A percentile compares a stretch with the other conserved stretches of the same genome.
These are phyloP conservation scores for Pseudocercospora crystallina DNA, from an alignment of 2,329 filamentous ascomycete genomes.

Conservation along the genomic window DNA sequence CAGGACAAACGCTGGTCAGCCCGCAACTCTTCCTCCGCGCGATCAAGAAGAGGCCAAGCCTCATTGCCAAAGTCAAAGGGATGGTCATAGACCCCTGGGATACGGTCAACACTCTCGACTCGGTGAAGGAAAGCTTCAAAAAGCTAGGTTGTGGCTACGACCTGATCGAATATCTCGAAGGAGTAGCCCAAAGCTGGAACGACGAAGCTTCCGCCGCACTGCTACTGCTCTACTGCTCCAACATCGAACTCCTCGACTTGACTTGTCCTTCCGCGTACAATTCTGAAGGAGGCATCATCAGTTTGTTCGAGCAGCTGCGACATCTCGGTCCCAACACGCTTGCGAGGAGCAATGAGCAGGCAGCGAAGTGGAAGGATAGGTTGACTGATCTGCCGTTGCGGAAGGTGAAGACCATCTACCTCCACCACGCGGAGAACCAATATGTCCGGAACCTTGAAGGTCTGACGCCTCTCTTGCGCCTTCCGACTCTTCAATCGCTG, in stretches of 20 bases:
- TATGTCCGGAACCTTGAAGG: conserved; percentile 2
- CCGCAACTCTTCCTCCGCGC: conserved; percentile 8
- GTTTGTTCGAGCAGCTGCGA: background rate
- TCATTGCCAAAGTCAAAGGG: conserved; percentile 1
- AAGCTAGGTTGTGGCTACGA: background rate
- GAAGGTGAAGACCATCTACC: conserved; percentile 2
- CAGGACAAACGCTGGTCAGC: conserved; percentile 7
- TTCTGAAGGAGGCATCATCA: background rate
- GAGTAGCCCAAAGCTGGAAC: conserved; percentile 3
- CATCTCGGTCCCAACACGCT: conserved; percentile 4
- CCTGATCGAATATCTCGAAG: background rate
- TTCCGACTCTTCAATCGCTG: conserved; percentile 1
- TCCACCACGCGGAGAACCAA: conserved; percentile 9
- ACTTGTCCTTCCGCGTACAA: background rate
- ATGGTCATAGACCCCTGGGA: conserved; percentile 8
- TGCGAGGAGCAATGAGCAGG: background rate
- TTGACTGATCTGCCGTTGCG: conserved; percentile 1
- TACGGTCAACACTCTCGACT: background rate
- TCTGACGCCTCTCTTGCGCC: conserved; percentile 1
- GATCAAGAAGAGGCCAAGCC: background rate
- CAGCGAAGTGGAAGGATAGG: background rate
- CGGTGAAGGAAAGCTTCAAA: background rate
- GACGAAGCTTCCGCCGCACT: conserved; percentile 1
- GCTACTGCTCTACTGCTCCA: conserved; percentile 3
- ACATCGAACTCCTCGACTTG: background rate